Percentiles rank a stretch among this genome's conserved stretches.
Conservation (phyloP, 2,329 filamentous ascomycete species). For the Blastomyces parvus region DNA sequence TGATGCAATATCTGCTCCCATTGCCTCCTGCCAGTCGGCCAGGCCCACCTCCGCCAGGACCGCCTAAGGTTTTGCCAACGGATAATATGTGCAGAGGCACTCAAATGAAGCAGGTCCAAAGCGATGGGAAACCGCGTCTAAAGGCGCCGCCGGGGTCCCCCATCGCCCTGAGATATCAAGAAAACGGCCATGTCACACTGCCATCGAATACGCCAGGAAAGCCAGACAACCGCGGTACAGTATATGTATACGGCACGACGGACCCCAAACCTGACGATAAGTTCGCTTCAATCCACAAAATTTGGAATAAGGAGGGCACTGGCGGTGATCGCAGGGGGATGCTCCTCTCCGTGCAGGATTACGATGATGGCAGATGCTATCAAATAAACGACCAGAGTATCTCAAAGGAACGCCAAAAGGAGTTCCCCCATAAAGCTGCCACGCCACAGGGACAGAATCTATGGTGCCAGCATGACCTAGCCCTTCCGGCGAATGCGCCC, state of each 20-base stretch:
- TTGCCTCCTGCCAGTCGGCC: constrained; percentile 31
- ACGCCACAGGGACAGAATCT: constrained; percentile 50
- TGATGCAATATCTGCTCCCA: constrained; percentile 57
- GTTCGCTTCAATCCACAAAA: constrained; percentile 55
- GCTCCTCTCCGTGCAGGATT: constrained; percentile 68
- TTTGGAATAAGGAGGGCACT: constrained; percentile 70
- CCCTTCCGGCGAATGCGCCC: constrained; percentile 58
- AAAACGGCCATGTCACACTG: constrained; percentile 66
- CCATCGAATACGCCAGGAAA: constrained; percentile 48
- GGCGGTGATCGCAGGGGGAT: constrained; percentile 70
- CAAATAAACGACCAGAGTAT: constrained; percentile 58
- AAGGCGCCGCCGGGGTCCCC: constrained; percentile 50
- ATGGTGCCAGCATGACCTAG: constrained; percentile 72
- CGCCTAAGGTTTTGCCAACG: constrained; percentile 38
- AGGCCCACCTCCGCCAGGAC: not conserved
- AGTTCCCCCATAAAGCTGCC: constrained; percentile 46
- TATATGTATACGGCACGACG: constrained; percentile 64
- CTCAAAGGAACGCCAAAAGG: constrained; percentile 48
- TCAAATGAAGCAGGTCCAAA: constrained; percentile 53
- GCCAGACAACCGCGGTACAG: constrained; percentile 57
- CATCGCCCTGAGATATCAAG: constrained; percentile 58
- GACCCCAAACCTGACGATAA: constrained; percentile 51
- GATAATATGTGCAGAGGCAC: constrained; percentile 55
- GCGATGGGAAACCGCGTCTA: constrained; percentile 53
- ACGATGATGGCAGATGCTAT: constrained; percentile 85